Conservation (phyloP, 148 eudicot genomes). For the Rhododendron vialii region DNA sequence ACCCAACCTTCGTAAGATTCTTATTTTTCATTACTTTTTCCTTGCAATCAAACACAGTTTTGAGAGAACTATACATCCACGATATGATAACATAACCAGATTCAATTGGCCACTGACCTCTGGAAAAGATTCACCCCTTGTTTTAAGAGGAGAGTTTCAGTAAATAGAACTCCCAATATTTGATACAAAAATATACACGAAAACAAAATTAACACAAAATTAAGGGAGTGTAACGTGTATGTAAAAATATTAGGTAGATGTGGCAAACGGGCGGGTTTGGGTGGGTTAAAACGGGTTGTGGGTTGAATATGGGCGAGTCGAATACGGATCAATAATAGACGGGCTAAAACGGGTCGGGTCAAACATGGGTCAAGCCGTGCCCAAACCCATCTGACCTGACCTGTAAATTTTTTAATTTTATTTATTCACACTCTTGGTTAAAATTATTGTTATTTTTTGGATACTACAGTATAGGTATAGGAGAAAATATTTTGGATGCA, state of each 20-base stretch:
- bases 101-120: background rate
- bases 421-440: too few species aligned
- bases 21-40: background rate
- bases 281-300: too few species aligned
- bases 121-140: background rate
- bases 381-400: too few species aligned
- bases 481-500: too few species aligned
- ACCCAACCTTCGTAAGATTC: background rate
- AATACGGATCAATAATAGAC: too few species aligned
- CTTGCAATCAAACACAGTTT: background rate
- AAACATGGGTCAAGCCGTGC: too few species aligned
- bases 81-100: background rate
- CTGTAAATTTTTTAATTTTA: too few species aligned
- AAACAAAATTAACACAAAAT: background rate
- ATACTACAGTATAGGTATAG: too few species aligned
- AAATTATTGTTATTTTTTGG: too few species aligned
- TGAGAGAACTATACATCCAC: background rate
- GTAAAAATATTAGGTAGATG: background rate
- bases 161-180: background rate
- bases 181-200: background rate
- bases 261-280: too few species aligned
- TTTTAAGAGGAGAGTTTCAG: background rate
- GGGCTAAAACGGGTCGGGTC: too few species aligned
- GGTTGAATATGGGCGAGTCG: too few species aligned
- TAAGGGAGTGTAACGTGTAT: background rate